Evolutionary conservation across 768 basidiomycete genomes (phyloP), one percentile per base, ranked within the genome.

Genomic region (Lentinula raphanica): DNA sequence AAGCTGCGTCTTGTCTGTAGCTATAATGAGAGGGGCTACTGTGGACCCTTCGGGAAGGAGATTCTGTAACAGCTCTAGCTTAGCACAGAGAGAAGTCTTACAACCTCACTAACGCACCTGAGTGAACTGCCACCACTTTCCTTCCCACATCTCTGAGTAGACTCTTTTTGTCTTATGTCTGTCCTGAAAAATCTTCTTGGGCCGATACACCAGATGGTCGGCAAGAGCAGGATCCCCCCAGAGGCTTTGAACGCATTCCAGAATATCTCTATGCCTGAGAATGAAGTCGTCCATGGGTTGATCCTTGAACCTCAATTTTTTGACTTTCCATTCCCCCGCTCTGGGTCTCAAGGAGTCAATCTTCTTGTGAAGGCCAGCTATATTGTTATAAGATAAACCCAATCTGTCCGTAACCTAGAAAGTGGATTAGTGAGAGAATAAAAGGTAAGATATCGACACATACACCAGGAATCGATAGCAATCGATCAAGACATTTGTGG

Each of bases 211-310:
- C 36, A 72, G 48, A 7, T 56, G 3, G 1, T 66, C 63, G 0
- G 23, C 7, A 44, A 76, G 73, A 1, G 54, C 21, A 1, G 68
- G 60, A 54, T 71, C 68, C 11, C 67, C 61, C 21, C 70, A 54
- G 3, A 71, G 50, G 23, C 68, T 65, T 42, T 58, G 36, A 27
- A 68, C 57, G 51, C 62, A 63, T 8, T 70, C 68, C 1, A 70
- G 46, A 0, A 63, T 61, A 51, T 71, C 54, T 1, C 64, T 28
- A 23, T 53, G 57, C 71, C 15, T 70, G 54, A 49, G 70, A 63
- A 1, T 67, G 32, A 4, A 62, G 46, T 50, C 66, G 58, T 15
- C 36, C 21, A 32, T 46, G 17, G 11, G 12, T 8, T 49, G 60
- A n/a, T 27, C 61, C 53, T 35, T 62, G 45, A 44, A 61, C n/a